Conservation (phyloP, 192 early-diverging fungal genomes). For the Phlyctochytrium planicorne region DNA sequence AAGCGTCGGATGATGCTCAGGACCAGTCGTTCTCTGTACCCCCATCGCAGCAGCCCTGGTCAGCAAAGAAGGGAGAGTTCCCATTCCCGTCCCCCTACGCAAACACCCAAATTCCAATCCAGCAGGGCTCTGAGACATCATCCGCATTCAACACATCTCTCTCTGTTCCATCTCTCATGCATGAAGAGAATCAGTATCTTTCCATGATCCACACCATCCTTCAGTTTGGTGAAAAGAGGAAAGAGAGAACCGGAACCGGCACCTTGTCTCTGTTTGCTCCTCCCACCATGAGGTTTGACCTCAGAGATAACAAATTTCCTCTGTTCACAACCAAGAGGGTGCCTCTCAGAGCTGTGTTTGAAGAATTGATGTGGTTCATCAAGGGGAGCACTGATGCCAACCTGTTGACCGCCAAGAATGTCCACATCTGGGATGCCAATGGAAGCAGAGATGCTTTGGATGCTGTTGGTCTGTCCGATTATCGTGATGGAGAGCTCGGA, state of each 20-base stretch:
- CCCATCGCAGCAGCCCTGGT: no score
- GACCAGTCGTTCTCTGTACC: no score
- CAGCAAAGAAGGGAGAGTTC: no score
- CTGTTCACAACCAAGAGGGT: constrained; percentile 95
- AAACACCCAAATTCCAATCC: no score
- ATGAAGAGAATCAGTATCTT: constrained; percentile 85
- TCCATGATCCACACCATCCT: constrained; percentile 72
- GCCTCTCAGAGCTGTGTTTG: constrained; percentile 83
- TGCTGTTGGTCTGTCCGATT: constrained; percentile 67
- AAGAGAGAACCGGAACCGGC: constrained; percentile 79
- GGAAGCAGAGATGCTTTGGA: constrained; percentile 90
- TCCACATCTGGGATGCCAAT: constrained; percentile 70
- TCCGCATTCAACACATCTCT: no score
- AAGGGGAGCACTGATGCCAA: constrained; percentile 81
- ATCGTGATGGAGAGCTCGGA: constrained; percentile 85
- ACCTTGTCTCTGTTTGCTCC: constrained; percentile 66
- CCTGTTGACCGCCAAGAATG: constrained; percentile 68
- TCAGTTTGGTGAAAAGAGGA: constrained; percentile 66
- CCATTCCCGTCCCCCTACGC: no score
- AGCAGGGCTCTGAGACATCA: no score
- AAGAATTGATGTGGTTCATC: constrained; percentile 97
- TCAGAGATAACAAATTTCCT: constrained; percentile 75
- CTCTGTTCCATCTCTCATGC: no score
- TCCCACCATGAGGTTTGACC: constrained; percentile 79
- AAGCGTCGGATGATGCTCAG: no score